These are phyloP conservation scores for Monotropa hypopitys DNA, from an alignment of 179 eudicot species.

Conservation along the genomic window DNA sequence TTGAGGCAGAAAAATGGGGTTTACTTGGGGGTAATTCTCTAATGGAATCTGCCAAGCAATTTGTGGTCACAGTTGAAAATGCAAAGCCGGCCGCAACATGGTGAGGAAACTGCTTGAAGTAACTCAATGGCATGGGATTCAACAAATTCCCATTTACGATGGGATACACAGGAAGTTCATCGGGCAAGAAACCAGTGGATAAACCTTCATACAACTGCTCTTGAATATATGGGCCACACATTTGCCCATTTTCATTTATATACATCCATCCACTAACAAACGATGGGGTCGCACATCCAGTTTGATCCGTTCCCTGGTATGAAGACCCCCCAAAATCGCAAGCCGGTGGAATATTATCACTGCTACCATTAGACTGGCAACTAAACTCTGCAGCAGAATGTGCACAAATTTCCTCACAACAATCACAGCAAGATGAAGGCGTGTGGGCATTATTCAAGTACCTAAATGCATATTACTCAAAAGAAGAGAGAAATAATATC, in stretches of 20 bases:
- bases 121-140: constrained; percentile 60
- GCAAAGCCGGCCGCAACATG: constrained; percentile 71
- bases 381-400: constrained; percentile 29
- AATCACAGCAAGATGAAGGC: constrained; percentile 26
- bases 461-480: neutral
- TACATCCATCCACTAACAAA: constrained; percentile 92
- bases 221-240: constrained; percentile 89
- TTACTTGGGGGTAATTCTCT: constrained; percentile 4
- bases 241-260: constrained; percentile 63
- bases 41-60: neutral
- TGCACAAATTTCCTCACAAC: constrained; percentile 20
- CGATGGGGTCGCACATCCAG: constrained; percentile 17
- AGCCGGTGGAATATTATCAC: constrained; percentile 23
- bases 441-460: constrained; percentile 6
- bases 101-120: constrained; percentile 73
- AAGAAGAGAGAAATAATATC: neutral
- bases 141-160: constrained; percentile 41
- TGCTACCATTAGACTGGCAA: constrained; percentile 39
- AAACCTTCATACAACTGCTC: constrained; percentile 85
- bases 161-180: constrained; percentile 81
- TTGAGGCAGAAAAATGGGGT: constrained; percentile 10
- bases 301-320: constrained; percentile 14
- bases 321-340: constrained; percentile 24
- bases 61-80: constrained; percentile 22
- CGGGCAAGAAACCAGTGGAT: constrained; percentile 70